Evolutionary conservation across 1,139 yeast genomes (phyloP), one percentile per base, ranked within the genome.

Genomic region (Saccharomycopsis hybrid): DNA sequence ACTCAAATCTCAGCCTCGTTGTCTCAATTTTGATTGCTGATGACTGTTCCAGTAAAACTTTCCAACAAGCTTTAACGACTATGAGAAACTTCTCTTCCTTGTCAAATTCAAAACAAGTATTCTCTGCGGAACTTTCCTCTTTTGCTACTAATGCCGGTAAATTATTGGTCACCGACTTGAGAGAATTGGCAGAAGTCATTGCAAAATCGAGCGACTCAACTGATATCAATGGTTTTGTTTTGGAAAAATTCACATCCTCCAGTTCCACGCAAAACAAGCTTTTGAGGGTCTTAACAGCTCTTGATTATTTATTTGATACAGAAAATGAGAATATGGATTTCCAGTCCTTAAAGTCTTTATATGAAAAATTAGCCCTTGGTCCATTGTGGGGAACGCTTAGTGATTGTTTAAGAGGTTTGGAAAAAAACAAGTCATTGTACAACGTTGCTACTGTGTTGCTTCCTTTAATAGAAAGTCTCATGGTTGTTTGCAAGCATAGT

Each of bases 401-500:
- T 66, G 85, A 80, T 43, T 82, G 94, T 57, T 69, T 92, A 57
- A 68, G 81, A 43, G 69, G 67, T 31, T 70, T 88, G 59, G 82
- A 78, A 58, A 76, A 73, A 13, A 71, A 70, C 41, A 65, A 69
- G 35, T 65, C 66, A 35, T 65, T 76, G 49, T 69, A 78, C 9
- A 83, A 83, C 54, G 78, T 88, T 46, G 92, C 96, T 1, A 85
- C 95, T 1, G 85, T 89, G 1, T 68, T 90, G 39, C 70, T 92
- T 32, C 97, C 97, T 0, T 66, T 88, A 54, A 88, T 90, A 57
- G 98, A 90, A 64, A 82, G 97, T 0, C 70, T 92, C 55, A 88
- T 92, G 96, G 96, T 90, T 51, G 94, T 92, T 39, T 89, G 96
- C 68, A 90, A 89, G 62, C 95, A 88, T 62, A 81, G 90, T 58